Conservation (phyloP, 2,329 filamentous ascomycete genomes). For the Aspergillus cejpii region DNA sequence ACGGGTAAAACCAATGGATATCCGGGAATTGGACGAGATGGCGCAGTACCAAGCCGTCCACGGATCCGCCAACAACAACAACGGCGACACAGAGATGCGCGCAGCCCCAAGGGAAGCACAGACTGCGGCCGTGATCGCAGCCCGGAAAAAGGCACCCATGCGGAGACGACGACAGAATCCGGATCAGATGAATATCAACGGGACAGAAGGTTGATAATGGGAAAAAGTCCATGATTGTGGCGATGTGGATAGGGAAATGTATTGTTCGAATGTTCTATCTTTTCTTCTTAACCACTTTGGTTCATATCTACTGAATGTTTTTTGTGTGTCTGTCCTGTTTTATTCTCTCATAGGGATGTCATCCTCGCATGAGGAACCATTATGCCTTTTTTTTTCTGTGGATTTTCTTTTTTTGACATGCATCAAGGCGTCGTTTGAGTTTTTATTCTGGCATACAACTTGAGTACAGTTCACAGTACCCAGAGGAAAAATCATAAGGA, state of each 20-base stretch:
- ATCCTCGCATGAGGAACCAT: too few species aligned
- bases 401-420: slow-evolving; percentile 11
- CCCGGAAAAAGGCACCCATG: slow-evolving; percentile 41
- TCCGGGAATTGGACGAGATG: slow-evolving; percentile 75
- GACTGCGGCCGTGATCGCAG: slow-evolving; percentile 34
- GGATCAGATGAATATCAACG: slow-evolving; percentile 33
- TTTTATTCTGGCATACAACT: background rate
- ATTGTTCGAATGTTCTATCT: slow-evolving; percentile 4
- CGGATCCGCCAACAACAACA: slow-evolving; percentile 29
- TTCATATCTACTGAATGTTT: background rate
- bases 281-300: slow-evolving; percentile 4
- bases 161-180: slow-evolving; percentile 33
- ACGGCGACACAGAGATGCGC: slow-evolving; percentile 38
- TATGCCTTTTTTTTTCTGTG: slow-evolving; percentile 8
- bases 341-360: too few species aligned
- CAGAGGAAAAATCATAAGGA: background rate
- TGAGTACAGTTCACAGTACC: background rate
- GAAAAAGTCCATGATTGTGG: background rate
- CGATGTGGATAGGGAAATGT: background rate
- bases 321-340: background rate
- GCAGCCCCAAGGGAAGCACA: slow-evolving; percentile 22
- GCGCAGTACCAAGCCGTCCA: slow-evolving; percentile 33
- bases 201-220: slow-evolving; percentile 20
- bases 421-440: slow-evolving; percentile 16
- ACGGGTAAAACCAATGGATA: slow-evolving; percentile 70